Conservation (phyloP, 345 rosid genomes). For the Citrus hindsii region DNA sequence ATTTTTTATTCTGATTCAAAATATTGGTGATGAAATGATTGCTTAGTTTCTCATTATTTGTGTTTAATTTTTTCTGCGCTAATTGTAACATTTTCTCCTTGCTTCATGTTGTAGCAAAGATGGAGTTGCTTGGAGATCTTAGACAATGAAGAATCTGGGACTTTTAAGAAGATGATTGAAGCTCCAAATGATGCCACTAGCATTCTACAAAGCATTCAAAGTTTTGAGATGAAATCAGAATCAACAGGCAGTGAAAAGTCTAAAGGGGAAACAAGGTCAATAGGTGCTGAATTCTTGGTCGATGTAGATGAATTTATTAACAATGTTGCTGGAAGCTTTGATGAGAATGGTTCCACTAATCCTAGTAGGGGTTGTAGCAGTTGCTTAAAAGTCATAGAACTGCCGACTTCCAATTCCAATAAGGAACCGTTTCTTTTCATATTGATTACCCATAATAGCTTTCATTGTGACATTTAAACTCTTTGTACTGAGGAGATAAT, state of each 20-base stretch:
- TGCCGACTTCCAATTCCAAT: neutral
- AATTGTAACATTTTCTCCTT: neutral
- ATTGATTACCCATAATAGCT: neutral
- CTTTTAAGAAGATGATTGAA: neutral
- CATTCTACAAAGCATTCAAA: neutral
- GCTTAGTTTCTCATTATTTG: neutral
- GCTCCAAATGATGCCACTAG: neutral
- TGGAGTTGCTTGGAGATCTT: neutral
- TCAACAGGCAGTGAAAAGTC: neutral
- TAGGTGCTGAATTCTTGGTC: neutral
- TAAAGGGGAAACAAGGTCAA: neutral
- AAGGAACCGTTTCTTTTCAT: neutral
- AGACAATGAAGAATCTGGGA: neutral
- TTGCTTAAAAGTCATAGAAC: neutral
- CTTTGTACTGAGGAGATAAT: neutral
- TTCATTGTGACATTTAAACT: neutral
- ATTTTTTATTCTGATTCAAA: neutral
- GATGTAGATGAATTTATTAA: constrained; percentile 10
- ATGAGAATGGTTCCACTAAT: constrained; percentile 8
- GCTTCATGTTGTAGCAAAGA: neutral
- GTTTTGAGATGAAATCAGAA: neutral
- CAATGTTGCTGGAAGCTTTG: neutral
- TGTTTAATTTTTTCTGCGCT: neutral
- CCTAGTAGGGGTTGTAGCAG: neutral
- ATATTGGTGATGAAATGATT: neutral